Base-by-base conservation (phyloP, 2,329 filamentous ascomycete species). In the Gaeumannomyces sp. region DNA sequence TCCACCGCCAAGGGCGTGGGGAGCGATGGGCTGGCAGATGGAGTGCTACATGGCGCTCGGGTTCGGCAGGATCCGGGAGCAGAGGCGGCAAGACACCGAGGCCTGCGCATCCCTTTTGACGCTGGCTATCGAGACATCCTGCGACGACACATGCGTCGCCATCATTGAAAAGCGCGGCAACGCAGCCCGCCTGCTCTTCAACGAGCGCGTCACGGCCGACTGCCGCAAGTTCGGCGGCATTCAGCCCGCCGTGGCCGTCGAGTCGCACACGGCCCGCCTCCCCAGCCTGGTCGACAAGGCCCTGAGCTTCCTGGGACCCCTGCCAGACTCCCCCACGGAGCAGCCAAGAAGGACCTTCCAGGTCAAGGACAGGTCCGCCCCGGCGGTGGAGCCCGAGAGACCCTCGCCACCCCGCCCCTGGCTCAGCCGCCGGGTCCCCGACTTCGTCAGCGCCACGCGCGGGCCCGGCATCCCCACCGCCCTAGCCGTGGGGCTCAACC, bases 81-180 rank as follows among this genome's bases (percentile, higher is more conserved):
- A 38, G 19, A n/a, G 45, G 19, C 45, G n/a, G 45, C 45, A n/a
- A 14, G 5, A 16, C 35, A 38, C 35, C 11, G 45, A 50, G 45
- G 19, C 45, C 8, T 14, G 45, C 45, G 7, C 19, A 5, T 10
- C 19, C 38, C 63, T 70, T 2, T 65, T 71, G 29, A 87, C 84
- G 6, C 83, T 94, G 61, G 90, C 90, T 63, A 93, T 95, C 72
- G 91, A 95, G 75, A 90, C 89, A 13, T 93, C 90, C 3, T 95
- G 94, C 81, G 94, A 98, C 77, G 94, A 98, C 79, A 97, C 93
- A 1, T 93, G 90, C 65, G 93, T 97, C 27, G 90, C 94, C 35
- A 77, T 98, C 61, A 81, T 97, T 56, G 85, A 91, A 64, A 89
- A 87, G 59, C 11, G 70, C 70, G 60, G 65, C 66, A 71, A 70